Base-by-base conservation (phyloP, 345 rosid species). In the Eucalyptus dawsonii region DNA sequence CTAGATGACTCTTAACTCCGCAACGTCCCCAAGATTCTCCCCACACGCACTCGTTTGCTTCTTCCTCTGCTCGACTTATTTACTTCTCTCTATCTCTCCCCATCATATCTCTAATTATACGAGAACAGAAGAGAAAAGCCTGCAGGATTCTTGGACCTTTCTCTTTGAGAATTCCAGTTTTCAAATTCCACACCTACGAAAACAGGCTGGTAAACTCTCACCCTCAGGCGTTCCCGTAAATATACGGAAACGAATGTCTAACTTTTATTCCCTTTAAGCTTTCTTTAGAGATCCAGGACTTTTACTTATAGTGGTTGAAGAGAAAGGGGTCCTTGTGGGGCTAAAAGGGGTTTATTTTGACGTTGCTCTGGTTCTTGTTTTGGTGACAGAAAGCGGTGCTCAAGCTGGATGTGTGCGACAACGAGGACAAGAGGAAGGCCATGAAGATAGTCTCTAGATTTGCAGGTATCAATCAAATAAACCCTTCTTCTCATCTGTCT, bases 321-420 rank as follows among this genome's bases (percentile, higher is more conserved):
- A 67, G 37, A 67, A 31, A 31, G 40, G 1, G n/a, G 67, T 60
- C 31, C 31, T 60, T 60, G 67, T 67, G 2, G 22, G 80, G 80
- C 22, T 67, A 17, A 31, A 67, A 16, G 21, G 62, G 17, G 22
- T 58, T 60, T 42, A 60, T 85, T 29, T 54, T 85, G 47, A 69
- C 42, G 29, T 50, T 42, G 40, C 60, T 42, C 50, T 11, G 14
- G 14, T 16, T 87, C 44, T 88, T 67, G 85, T 65, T 40, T 88
- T 88, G 89, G 76, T 90, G 7, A 50, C 95, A 96, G 96, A 91
- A 92, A 93, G 91, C 91, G 14, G 94, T 94, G 69, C 49, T 96
- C 87, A 93, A 92, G 89, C 76, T 94, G 51, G 51, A 14, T 14
- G 0, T 14, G 3, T 1, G 3, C 6, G 51, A 50, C 51, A 50